Base-by-base conservation (phyloP, 129 eudicot species). In the Artemisia tridentata region DNA sequence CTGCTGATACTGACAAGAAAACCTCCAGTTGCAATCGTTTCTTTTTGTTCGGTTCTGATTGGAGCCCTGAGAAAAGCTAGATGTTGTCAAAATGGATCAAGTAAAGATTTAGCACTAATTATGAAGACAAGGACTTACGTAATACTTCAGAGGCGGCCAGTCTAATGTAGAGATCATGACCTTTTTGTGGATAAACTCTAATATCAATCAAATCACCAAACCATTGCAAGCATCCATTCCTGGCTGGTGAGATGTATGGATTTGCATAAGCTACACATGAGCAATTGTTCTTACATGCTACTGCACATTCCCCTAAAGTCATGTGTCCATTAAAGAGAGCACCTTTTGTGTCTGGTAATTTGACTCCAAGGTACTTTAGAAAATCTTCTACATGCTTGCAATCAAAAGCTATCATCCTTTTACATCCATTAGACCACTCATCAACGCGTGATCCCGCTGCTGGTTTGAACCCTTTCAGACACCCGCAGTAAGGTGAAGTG, bases 361-460 rank as follows among this genome's bases (percentile, higher is more conserved):
- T 62, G 8, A 75, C 76, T 11, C 67, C 56, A 16, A 57, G 6
- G 48, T 60, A 62, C 55, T 52, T 68, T 2, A 23, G 21, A 56
- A 80, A 80, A 17, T 69, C 68, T 34, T 80, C 84, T 3, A 9
- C 29, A 8, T 14, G 34, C 63, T 57, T 57, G 29, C 63, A 57
- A 19, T 12, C 63, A 9, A 57, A 34, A 57, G 63, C 31, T 20
- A 57, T 34, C 11, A 18, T 11, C 50, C 77, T 25, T 5, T 63
- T 73, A 75, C 80, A 75, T 17, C 84, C 84, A 47, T 20, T 38
- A 13, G 69, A n/a, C 80, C 84, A 80, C 45, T 61, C n/a, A 61
- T 29, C 66, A 4, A 16, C 16, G 6, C 16, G 43, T 45, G 46
- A 61, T 61, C 31, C 66, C 27, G 29, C 66, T 12, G 45, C 18